Conservation (phyloP, 768 basidiomycete species). For the Lepiota venenata region DNA sequence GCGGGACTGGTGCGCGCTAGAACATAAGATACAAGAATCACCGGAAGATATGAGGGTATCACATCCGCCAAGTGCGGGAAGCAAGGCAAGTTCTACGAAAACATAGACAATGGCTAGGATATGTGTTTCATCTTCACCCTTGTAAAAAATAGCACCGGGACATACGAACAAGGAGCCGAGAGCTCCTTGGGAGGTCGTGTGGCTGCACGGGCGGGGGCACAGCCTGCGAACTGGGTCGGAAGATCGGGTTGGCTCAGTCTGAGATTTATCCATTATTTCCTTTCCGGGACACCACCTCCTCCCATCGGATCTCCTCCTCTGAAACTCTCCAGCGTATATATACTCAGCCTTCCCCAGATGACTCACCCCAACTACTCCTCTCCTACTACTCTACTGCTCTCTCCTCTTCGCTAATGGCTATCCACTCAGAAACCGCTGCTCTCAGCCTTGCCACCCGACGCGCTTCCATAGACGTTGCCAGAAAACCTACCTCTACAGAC, state of each 20-base stretch:
- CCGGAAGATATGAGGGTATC: neutral
- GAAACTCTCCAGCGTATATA: constrained; percentile 12
- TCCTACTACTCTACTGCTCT: constrained; percentile 5
- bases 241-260: neutral
- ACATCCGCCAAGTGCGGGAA: constrained; percentile 3
- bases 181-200: neutral
- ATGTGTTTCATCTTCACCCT: neutral
- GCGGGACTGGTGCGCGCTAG: neutral
- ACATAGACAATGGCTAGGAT: neutral
- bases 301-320: constrained; percentile 8
- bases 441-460: neutral
- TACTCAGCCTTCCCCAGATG: neutral
- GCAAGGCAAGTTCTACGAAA: neutral
- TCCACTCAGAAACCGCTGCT: constrained; percentile 5
- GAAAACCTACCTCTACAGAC: neutral
- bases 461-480: neutral
- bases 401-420: neutral
- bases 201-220: constrained; percentile 1
- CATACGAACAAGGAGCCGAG: neutral
- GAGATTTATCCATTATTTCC: neutral
- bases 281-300: neutral
- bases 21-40: neutral
- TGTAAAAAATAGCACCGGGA: neutral
- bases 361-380: neutral
- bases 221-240: constrained; percentile 4